Evolutionary conservation across 164 flowering plant genomes (phyloP), one percentile per base, ranked within the genome.

Genomic region (Amborella trichopoda): DNA sequence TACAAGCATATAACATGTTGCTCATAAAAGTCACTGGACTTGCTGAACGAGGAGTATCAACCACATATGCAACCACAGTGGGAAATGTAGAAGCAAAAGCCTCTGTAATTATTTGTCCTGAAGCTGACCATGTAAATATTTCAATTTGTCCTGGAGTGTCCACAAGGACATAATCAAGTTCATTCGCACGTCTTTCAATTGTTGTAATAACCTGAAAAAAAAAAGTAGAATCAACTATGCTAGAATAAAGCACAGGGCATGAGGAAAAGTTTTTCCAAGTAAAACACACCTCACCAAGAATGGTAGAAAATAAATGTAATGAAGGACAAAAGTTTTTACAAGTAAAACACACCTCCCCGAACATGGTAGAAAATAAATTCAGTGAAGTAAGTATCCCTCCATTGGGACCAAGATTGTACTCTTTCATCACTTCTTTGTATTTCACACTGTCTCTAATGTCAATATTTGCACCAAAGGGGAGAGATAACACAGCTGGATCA

Each of bases 61-160:
- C 91, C 3, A 90, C 91, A 63, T 90, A 90, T 0, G 89, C 52
- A 49, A 90, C 33, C 10, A 86, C 75, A 19, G 98, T 90, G 9
- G 98, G 98, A 58, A 90, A 90, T 5, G 95, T 90, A 11, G 96
- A 86, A 23, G 98, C 98, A 74, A 90, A 86, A 37, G 94, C 89
- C 66, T 90, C 98, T 8, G 98, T 86, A 16, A 90, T 90, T 28
- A 90, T 81, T 18, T 89, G 78, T 58, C 98, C 98, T 52, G 98
- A 90, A 41, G 96, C 98, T 49, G 98, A 90, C 96, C 94, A 90
- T 20, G 95, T 90, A 64, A 90, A 90, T 54, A 90, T 83, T 66
- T 90, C 98, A 69, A 90, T 90, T 62, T 86, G 98, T 40, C 98
- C 96, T 60, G 96, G 96, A 36, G 94, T 90, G 64, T 90, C 98